A percentile compares a stretch with the other conserved stretches of the same genome.
Conservation (phyloP, 2,329 filamentous ascomycete species). For the Talaromyces verruculosus region DNA sequence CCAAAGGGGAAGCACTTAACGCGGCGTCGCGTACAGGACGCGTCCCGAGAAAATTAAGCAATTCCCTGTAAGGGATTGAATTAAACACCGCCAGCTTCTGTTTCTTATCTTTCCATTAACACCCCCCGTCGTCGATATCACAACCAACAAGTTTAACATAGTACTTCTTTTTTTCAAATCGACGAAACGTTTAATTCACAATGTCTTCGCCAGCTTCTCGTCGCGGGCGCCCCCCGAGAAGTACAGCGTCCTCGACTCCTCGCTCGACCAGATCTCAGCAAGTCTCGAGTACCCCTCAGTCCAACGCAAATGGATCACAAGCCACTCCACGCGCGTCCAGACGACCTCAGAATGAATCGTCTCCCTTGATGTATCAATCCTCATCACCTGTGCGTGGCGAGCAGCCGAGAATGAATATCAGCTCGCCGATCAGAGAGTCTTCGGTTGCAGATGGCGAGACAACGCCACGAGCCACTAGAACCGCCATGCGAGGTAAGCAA, state of each 20-base stretch:
- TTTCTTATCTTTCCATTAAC: not conserved
- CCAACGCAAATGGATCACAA: constrained; percentile 26
- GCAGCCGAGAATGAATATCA: constrained; percentile 48
- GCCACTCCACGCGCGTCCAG: constrained; percentile 50
- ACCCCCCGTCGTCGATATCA: not conserved
- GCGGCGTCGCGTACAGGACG: constrained; percentile 24
- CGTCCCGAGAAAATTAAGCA: constrained; percentile 19
- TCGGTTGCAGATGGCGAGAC: constrained; percentile 43
- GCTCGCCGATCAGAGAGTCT: constrained; percentile 49
- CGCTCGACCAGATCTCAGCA: constrained; percentile 36
- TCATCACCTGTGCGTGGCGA: constrained; percentile 51
- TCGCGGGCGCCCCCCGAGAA: constrained; percentile 42
- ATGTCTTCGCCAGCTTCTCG: constrained; percentile 48
- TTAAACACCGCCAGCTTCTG: not conserved
- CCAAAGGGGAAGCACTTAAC: constrained; percentile 29
- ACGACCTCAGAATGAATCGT: constrained; percentile 57
- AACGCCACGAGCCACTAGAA: constrained; percentile 43
- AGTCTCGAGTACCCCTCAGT: constrained; percentile 36
- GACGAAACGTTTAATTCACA: not conserved
- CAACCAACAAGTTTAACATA: not conserved
- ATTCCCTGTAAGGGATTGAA: not conserved
- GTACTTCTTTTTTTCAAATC: not conserved
- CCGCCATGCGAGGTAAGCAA: constrained; percentile 41
- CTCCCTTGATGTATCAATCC: constrained; percentile 75
- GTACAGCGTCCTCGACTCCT: constrained; percentile 43